Percentiles rank a stretch among this genome's conserved stretches.
These are phyloP conservation scores for Sugiyamaella boreocaroliniensis DNA, from an alignment of 805 yeast species.

Conservation along the genomic window DNA sequence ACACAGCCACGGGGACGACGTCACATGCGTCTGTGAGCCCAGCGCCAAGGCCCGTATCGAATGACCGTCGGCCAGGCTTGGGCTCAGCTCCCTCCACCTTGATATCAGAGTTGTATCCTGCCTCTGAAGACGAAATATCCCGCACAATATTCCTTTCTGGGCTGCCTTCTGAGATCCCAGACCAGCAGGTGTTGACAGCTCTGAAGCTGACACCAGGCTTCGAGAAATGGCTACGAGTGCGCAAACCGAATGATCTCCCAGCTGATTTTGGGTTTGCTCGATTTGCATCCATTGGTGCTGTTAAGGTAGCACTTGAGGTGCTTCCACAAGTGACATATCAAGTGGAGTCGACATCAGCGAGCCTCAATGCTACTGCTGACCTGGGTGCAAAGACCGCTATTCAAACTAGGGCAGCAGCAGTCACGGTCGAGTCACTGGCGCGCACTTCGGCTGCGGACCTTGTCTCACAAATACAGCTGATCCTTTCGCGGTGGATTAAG, in stretches of 20 bases:
- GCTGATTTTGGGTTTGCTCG: constrained; percentile 18
- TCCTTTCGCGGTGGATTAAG: neutral
- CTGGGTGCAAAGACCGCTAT: constrained; percentile 11
- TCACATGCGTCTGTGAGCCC: neutral
- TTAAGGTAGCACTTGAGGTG: constrained; percentile 16
- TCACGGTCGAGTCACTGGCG: neutral
- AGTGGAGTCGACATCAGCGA: neutral
- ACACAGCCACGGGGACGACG: neutral
- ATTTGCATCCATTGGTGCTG: constrained; percentile 10
- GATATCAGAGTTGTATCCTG: constrained; percentile 7
- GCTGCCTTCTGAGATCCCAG: constrained; percentile 16
- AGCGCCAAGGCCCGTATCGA: neutral
- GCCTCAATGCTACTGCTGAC: constrained; percentile 6
- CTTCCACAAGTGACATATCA: constrained; percentile 11
- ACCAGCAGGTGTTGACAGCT: constrained; percentile 6
- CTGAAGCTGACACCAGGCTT: constrained; percentile 17
- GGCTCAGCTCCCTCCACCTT: neutral
- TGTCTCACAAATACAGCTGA: neutral
- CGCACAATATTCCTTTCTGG: constrained; percentile 16
- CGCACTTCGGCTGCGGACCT: constrained; percentile 3
- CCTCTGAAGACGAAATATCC: constrained; percentile 16
- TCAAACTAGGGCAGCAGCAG: neutral
- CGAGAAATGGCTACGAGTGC: constrained; percentile 13
- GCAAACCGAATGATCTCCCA: constrained; percentile 10
- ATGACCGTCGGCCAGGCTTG: neutral